Base-by-base conservation (phyloP, 257 asterid species). In the Apocynum venetum region DNA sequence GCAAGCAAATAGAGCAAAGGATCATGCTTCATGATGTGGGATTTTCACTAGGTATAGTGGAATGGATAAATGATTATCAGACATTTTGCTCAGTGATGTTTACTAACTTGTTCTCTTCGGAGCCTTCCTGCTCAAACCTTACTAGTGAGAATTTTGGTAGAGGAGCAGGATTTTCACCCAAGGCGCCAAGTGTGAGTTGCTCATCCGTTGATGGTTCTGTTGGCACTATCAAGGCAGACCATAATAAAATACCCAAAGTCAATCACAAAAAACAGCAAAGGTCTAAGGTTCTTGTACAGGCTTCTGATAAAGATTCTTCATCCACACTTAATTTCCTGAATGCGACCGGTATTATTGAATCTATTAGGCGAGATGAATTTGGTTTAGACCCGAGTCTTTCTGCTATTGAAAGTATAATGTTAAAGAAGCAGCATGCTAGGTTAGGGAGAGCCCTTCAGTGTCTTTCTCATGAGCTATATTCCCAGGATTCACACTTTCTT, bases 391-490 rank as follows among this genome's bases (percentile, higher is more conserved):
- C 85, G 74, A 75, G 79, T 79, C 82, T 86, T 83, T 89, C 97
- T n/a, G 88, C 75, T 71, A 73, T 82, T 71, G 97, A 93, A 80
- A 91, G 78, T 80, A 89, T 46, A 77, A 85, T 96, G 92, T 85
- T 96, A 86, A 87, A 86, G 89, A 96, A 96, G 92, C 99, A 93
- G 84, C 99, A 96, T 85, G 93, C 98, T 80, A 93, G 98, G 71
- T 80, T 96, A 77, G 98, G 99, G 80, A 93, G 99, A 85, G 99
- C 99, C 73, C 98, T 96, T 68, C 96, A 93, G 77, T 96, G 98
- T 84, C 97, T 96, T 73, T 93, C 99, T 49, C 97, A 91, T 69
- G 99, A 96, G 89, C 78, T 96, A 81, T 96, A 96, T 83, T 96
- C 99, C 78, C 97, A 93, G 82, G 99, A 96, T 88, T 96, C 99